Conservation (phyloP, 176 grass and related monocot species). For the Bolboschoenus planiculmis region DNA sequence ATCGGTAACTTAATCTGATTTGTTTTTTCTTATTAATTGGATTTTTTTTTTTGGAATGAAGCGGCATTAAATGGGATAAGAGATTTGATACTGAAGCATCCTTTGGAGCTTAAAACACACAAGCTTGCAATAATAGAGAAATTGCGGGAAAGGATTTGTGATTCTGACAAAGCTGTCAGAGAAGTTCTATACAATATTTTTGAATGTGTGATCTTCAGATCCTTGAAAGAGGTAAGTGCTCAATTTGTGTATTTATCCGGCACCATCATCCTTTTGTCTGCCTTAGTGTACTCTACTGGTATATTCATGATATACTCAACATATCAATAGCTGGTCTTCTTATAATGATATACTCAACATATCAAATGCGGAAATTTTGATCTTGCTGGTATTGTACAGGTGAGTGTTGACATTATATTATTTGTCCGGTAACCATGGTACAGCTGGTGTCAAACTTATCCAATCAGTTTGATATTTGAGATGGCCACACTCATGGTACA, state of each 20-base stretch:
- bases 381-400: neutral
- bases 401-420: neutral
- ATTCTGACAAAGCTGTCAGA: constrained; percentile 62
- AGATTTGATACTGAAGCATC: constrained; percentile 69
- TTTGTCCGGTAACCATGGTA: neutral
- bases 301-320: too few species aligned
- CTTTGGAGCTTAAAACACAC: constrained; percentile 69
- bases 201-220: constrained; percentile 59
- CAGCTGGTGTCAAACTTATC: neutral
- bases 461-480: neutral
- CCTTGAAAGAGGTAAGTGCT: constrained; percentile 72
- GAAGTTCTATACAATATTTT: constrained; percentile 59
- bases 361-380: neutral
- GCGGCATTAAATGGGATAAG: constrained; percentile 54
- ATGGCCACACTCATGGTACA: neutral
- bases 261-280: neutral
- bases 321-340: neutral
- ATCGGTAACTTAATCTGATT: neutral
- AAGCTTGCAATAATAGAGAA: constrained; percentile 75
- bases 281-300: too few species aligned
- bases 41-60: constrained; percentile 34
- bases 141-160: constrained; percentile 49
- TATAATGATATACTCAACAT: neutral
- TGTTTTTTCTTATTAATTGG: neutral
- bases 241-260: neutral